Base-by-base conservation (phyloP, 805 yeast species). In the Schwanniomyces polymorphus region DNA sequence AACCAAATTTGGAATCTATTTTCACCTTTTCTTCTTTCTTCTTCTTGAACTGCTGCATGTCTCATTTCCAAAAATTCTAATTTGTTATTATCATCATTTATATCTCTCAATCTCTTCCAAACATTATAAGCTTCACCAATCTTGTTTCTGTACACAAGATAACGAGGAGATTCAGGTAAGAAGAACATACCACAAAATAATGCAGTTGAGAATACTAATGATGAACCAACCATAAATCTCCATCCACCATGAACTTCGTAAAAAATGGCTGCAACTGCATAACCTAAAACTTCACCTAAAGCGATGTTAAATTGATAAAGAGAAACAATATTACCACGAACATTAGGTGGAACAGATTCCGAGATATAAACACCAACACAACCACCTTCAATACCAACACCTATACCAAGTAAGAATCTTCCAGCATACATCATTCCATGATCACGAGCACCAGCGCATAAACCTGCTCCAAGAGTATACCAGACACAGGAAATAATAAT, bases 361-460 rank as follows among this genome's bases (percentile, higher is more conserved):
- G 85, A 74, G 44, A 82, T 79, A 57, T 82, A 83, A 45, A 81
- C 76, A 55, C 84, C 83, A 52, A 83, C 84, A 57, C 81, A 75
- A 40, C 84, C 85, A 59, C 85, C 84, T 63, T 82, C 87, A 40
- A 82, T 72, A 50, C 88, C 88, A 45, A 83, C 78, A 56, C 87
- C 88, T 33, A 80, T 63, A 49, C 88, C 88, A 31, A 83, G 66
- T 45, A 82, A 58, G 53, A 82, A 78, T 57, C 87, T 75, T 25
- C 72, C 72, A 26, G 59, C 85, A 80, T 46, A 82, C 83, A 64
- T 75, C 55, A 60, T 47, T 27, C 66, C 63, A 40, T 69, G 70
- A 50, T 58, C 59, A 16, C 57, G 70, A 5, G 68, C 56, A 37
- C 64, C 67, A 29, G 85, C 83, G 67, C 85, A 81, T 46, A 82